Conservation (phyloP, 495 filamentous ascomycete species). For the Extremus antarcticus region DNA sequence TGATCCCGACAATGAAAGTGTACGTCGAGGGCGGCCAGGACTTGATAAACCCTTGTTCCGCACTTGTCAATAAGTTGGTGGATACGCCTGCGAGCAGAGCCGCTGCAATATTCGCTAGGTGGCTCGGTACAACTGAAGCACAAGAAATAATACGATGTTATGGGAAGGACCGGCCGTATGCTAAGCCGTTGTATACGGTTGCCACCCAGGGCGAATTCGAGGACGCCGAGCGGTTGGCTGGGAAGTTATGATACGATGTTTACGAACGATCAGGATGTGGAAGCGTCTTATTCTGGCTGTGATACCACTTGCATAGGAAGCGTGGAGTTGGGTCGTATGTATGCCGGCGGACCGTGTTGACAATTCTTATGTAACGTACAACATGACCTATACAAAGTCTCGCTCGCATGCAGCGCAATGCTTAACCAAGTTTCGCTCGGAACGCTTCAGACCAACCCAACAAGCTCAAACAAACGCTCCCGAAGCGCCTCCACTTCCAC, state of each 20-base stretch:
- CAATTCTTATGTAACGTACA: too few species aligned
- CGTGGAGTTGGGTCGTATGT: too few species aligned
- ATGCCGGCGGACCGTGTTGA: too few species aligned
- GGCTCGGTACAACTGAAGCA: not conserved
- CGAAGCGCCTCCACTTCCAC: not conserved
- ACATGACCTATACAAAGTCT: too few species aligned
- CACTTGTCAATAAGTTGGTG: not conserved
- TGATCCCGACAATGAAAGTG: not conserved
- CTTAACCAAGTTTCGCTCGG: too few species aligned
- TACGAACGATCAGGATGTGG: too few species aligned
- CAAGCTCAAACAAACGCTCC: not conserved
- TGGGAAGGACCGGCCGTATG: not conserved
- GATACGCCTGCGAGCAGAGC: not conserved
- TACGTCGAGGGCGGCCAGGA: constrained; percentile 1
- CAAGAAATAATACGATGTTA: not conserved
- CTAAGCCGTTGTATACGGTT: not conserved
- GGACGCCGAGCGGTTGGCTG: not conserved
- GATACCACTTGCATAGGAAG: too few species aligned
- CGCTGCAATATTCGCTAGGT: not conserved
- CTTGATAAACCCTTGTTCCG: constrained; percentile 1
- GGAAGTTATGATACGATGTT: too few species aligned
- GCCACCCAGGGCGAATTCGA: constrained; percentile 15
- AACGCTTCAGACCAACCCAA: not conserved
- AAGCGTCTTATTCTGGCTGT: too few species aligned
- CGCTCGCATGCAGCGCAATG: too few species aligned